phyloP scores from a whole-genome alignment of 805 yeast species.

The Myxozyma mucilagina region DNA sequence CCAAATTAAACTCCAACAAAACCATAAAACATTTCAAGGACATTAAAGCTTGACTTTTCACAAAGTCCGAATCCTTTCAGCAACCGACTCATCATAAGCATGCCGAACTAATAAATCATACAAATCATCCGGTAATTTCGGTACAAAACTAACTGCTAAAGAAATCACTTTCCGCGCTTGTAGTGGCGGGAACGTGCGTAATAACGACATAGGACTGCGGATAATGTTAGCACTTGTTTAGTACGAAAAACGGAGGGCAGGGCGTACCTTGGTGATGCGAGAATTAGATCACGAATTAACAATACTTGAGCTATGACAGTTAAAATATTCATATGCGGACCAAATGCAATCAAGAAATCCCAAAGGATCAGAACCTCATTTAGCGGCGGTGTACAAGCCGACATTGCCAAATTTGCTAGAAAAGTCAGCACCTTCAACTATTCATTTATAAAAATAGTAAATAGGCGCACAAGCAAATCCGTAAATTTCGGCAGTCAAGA shows the following conservation, averaged over 20 bases:
- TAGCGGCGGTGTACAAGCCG: slow-evolving; percentile 87
- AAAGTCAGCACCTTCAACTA: neutral
- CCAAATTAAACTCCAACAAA: too few species aligned
- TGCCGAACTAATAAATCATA: slow-evolving; percentile 66
- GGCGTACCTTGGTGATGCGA: slow-evolving; percentile 48
- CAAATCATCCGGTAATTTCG: slow-evolving; percentile 66
- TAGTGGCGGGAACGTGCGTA: slow-evolving; percentile 70
- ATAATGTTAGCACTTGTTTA: slow-evolving; percentile 20
- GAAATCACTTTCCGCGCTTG: slow-evolving; percentile 75
- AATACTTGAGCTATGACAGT: slow-evolving; percentile 82
- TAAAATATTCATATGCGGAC: slow-evolving; percentile 81
- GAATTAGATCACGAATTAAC: slow-evolving; percentile 61
- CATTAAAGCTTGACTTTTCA: neutral
- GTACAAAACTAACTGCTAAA: slow-evolving; percentile 74
- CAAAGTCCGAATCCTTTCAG: slow-evolving; percentile 29
- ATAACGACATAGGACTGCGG: slow-evolving; percentile 63
- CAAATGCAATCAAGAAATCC: slow-evolving; percentile 91
- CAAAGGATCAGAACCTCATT: slow-evolving; percentile 72
- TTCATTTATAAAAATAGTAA: too few species aligned
- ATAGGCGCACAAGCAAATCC: slow-evolving; percentile 54
- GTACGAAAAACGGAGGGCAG: neutral
- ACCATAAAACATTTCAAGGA: too few species aligned
- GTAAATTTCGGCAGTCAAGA: slow-evolving; percentile 79
- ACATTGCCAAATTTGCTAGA: slow-evolving; percentile 68
- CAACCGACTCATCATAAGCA: slow-evolving; percentile 52